Evolutionary conservation across 306 rosid species (phyloP), one percentile per base, ranked within the genome.

Genomic region (Rosa lucieae): DNA sequence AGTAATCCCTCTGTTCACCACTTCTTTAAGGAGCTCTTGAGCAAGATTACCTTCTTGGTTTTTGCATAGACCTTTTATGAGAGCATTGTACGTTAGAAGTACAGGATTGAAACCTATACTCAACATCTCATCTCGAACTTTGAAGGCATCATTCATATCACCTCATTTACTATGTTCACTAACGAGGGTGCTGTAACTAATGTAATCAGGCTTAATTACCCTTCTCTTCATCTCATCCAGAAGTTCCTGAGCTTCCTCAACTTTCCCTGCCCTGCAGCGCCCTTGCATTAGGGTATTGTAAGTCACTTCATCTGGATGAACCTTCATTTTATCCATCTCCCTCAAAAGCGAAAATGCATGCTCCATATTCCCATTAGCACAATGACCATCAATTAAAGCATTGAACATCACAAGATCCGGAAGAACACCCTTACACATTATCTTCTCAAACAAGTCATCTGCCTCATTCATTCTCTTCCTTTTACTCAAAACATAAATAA

Each of bases 241-340:
- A 85, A 92, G 96, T 74, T 88, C 65, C 6, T 88, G 86, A 72
- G 98, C 97, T 84, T 92, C 97, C 79, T 94, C 96, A 74, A 93
- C 97, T 84, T 89, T 91, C 52, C 97, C 97, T 59, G 69, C 88
- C 84, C 94, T 91, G 75, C 94, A 91, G 56, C 65, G 85, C 75
- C 98, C 97, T 78, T 91, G 98, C 97, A 93, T 93, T 82, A 93
- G 88, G 61, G 96, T 87, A 81, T 93, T 93, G 80, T 84, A 93
- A 61, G 98, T 89, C 86, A 93, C 88, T 81, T 87, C 98, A 82
- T 94, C 97, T 3, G 94, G 90, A 47, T 61, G 70, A 74, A 92
- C 85, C 86, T 86, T 87, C 90, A 82, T 84, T 70, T 47, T 78
- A 74, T 90, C 92, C 97, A 92, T 94, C 86, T 89, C 94, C 73